A percentile compares a stretch with the other conserved stretches of the same genome.
Evolutionary conservation across 345 rosid species (phyloP).

Genomic region (Acer negundo): DNA sequence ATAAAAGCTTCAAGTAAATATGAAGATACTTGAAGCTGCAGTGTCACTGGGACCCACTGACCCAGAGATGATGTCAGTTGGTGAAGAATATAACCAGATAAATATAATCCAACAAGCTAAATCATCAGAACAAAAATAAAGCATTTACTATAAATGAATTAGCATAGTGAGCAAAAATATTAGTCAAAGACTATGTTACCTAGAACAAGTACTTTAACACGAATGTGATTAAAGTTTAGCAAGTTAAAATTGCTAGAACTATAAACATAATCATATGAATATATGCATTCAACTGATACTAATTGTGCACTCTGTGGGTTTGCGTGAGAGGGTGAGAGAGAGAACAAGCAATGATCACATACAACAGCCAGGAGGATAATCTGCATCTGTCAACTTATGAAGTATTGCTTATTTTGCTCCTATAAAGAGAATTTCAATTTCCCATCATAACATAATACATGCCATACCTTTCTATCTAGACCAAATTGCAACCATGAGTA

Average conservation of each 20-base stretch:
- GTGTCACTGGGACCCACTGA: neutral
- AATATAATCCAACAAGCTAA: neutral
- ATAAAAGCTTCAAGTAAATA: neutral
- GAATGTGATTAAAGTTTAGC: neutral
- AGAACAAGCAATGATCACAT: slow-evolving; percentile 5
- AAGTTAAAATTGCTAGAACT: neutral
- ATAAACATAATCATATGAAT: neutral
- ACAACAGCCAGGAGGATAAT: neutral
- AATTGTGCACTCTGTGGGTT: neutral
- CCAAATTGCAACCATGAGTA: neutral
- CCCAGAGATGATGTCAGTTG: neutral
- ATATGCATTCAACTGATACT: neutral
- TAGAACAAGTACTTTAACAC: neutral
- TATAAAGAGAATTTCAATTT: neutral
- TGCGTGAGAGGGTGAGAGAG: neutral
- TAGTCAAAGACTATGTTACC: neutral
- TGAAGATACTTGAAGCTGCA: neutral
- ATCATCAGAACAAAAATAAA: neutral
- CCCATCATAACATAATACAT: neutral
- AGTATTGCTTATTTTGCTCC: neutral
- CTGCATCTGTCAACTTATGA: neutral
- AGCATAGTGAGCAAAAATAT: neutral
- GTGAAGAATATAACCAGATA: neutral
- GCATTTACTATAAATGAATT: neutral
- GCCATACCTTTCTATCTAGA: neutral